Evolutionary conservation across 257 asterid species (phyloP).

Genomic region (Primulina eburnea): DNA sequence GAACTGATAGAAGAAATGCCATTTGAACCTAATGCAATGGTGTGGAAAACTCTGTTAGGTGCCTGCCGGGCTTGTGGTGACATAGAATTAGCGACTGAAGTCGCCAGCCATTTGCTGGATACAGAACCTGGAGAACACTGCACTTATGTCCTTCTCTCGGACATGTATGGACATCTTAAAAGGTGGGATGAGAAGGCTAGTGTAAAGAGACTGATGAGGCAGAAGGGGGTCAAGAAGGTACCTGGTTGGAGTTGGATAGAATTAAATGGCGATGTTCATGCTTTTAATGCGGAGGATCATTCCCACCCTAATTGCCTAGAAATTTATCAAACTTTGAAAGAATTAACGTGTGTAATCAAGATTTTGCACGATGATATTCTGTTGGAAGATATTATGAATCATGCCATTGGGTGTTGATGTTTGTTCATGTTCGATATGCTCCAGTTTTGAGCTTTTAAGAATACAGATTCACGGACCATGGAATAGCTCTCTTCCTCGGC

Average conservation of each 20-base stretch:
- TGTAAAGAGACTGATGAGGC: constrained; percentile 70
- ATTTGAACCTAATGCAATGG: constrained; percentile 65
- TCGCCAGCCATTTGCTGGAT: constrained; percentile 56
- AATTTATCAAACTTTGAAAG: constrained; percentile 44
- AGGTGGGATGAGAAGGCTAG: constrained; percentile 77
- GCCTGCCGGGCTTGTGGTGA: constrained; percentile 83
- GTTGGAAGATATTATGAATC: not conserved
- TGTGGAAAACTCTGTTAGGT: constrained; percentile 77
- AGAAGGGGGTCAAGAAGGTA: constrained; percentile 59
- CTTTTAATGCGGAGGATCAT: constrained; percentile 66
- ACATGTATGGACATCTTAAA: constrained; percentile 67
- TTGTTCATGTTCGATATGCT: too few relatives aligned
- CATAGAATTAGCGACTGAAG: constrained; percentile 58
- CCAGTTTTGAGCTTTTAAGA: too few relatives aligned
- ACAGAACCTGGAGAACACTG: constrained; percentile 80
- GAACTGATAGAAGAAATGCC: constrained; percentile 68
- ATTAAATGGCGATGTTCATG: constrained; percentile 53
- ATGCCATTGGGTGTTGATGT: too few relatives aligned
- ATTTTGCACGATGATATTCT: not conserved
- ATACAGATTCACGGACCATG: too few relatives aligned
- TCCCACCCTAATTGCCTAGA: constrained; percentile 56
- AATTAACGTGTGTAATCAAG: constrained; percentile 43
- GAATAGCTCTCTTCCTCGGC: too few relatives aligned
- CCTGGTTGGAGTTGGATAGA: constrained; percentile 98
- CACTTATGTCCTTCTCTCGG: constrained; percentile 72